Base-by-base conservation (phyloP, 2,329 filamentous ascomycete species). In the Bipolaris cookei region DNA sequence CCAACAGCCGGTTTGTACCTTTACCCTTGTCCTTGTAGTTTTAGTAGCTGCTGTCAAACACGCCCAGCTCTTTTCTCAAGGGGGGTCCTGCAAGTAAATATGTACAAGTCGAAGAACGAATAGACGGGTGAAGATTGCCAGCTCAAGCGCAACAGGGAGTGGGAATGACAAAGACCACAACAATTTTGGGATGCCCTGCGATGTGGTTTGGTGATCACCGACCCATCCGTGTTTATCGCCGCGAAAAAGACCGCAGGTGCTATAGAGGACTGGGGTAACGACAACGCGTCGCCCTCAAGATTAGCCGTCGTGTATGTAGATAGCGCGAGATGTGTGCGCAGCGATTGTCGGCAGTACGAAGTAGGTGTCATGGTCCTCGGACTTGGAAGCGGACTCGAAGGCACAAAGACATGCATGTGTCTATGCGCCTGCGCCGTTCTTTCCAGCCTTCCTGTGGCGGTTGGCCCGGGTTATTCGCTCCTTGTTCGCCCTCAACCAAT, bases 401-500 rank as follows among this genome's bases (percentile, higher is more conserved):
- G 52, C 54, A 43, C 51, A 55, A 46, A 43, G 52, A 45, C 52
- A 46, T 46, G 44, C 43, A 48, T 44, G 50, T 38, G 35, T 23
- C 50, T 38, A 44, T 54, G 52, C 45, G 52, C 50, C 50, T 44
- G 30, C 38, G 54, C 50, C 54, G 30, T 51, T 48, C 30, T 38
- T 41, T 42, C 37, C 52, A 59, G 53, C 57, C 46, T 55, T 56
- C 39, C 56, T 54, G 41, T 52, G 48, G 49, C 56, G 51, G 55
- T 59, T 59, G 52, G 48, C 47, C 51, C 48, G 59, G 47, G 39
- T 37, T 60, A 32, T 53, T 58, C 49, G 35, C 42, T 54, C 49
- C 56, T 57, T 57, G 51, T 56, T 47, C 30, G 20, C 6, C 35
- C 28, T n/a, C 21, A 32, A 34, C 57, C 59, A 62, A 62, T 60